Base-by-base conservation (phyloP, 2,329 filamentous ascomycete genomes). In the Aspergillus awamori region DNA sequence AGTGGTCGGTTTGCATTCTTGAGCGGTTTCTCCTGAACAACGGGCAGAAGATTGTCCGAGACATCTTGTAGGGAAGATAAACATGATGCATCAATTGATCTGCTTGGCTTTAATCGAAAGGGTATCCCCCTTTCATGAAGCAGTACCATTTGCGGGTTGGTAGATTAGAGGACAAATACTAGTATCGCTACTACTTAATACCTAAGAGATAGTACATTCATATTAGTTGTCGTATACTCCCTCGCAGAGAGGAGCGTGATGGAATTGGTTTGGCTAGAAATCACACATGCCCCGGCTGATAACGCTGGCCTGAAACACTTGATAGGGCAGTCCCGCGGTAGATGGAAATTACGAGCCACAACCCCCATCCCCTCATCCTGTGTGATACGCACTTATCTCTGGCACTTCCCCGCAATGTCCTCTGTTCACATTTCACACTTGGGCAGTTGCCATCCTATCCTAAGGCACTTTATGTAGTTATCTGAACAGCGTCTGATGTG, bases 371-470 rank as follows among this genome's bases (percentile, higher is more conserved):
- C 24, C 24, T 30, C 24, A 51, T 33, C 38, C n/a, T 28, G 22
- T 36, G 45, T 22, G 28, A 55, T 52, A 39, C n/a, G 38, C 41
- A 41, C 28, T 33, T 36, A 55, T 45, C 22, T 49, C 53, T 43
- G 47, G 47, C 57, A 20, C 51, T 62, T 61, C 63, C 54, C 58
- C 57, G 59, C 61, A 65, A 58, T 57, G 41, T 24, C 26, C 52
- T 33, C 26, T 22, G 57, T 36, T 10, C 33, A 36, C 11, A 36
- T 36, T 36, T 36, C 11, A 13, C 33, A 36, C 33, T 5, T 5
- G 11, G 11, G 11, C 11, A 15, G 11, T 13, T 36, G 33, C 33
- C 33, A 53, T 38, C 51, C 30, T 22, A 36, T 52, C 6, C 17
- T 26, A 7, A 15, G 33, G 26, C 4, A 26, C 4, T 26, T 5